Percentiles rank a stretch among this genome's conserved stretches.
Evolutionary conservation across 345 rosid genomes (phyloP).

Genomic region (Geranium rotundifolium): DNA sequence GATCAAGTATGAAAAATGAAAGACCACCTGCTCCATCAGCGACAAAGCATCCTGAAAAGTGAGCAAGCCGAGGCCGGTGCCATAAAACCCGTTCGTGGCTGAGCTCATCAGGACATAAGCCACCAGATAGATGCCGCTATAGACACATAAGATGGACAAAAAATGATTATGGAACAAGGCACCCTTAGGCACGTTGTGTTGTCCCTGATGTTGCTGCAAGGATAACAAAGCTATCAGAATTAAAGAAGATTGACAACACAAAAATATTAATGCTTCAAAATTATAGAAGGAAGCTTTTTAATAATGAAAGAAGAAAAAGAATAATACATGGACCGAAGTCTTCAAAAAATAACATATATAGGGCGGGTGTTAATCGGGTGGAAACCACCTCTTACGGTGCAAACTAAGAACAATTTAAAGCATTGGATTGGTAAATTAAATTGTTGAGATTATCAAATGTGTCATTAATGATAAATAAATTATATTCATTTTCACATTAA

Average conservation of each 20-base stretch:
- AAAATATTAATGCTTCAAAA: too few species aligned
- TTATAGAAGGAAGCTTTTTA: too few species aligned
- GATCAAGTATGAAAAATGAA: slow-evolving; percentile 5
- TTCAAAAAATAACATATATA: too few species aligned
- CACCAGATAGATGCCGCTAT: slow-evolving; percentile 63
- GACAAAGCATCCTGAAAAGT: slow-evolving; percentile 90
- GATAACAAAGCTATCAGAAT: neutral
- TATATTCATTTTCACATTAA: too few species aligned
- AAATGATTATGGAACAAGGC: slow-evolving; percentile 61
- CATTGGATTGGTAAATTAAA: too few species aligned
- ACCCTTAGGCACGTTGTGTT: slow-evolving; percentile 13
- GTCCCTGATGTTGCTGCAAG: neutral
- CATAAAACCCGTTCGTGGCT: slow-evolving; percentile 72
- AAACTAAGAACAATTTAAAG: too few species aligned
- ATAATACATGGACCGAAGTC: too few species aligned
- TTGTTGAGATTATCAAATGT: too few species aligned
- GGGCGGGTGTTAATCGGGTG: too few species aligned
- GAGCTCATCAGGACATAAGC: slow-evolving; percentile 69
- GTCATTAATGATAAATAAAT: too few species aligned
- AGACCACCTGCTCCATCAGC: slow-evolving; percentile 75
- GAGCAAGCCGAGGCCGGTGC: slow-evolving; percentile 58
- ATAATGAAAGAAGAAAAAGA: too few species aligned
- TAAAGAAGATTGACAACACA: neutral
- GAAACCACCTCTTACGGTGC: too few species aligned
- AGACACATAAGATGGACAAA: slow-evolving; percentile 55